Conservation (phyloP, 139 green algal genomes). For the Pseudopediastrum boryanum region DNA sequence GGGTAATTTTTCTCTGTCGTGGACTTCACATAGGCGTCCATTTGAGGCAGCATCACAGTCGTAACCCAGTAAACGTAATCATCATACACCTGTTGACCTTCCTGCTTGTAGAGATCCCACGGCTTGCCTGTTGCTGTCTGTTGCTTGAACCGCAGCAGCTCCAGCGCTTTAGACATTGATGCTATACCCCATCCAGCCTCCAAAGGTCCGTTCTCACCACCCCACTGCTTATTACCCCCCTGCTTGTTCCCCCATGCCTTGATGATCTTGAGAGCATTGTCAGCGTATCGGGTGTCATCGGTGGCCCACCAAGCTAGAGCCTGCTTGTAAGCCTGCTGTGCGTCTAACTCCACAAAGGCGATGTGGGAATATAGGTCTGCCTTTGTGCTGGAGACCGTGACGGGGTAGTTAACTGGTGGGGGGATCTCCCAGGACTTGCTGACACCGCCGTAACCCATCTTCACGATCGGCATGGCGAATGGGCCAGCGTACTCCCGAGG, state of each 20-base stretch:
- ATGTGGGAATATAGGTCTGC: not conserved
- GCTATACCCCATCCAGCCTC: constrained; percentile 20
- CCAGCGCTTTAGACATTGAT: constrained; percentile 1
- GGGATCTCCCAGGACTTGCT: no score
- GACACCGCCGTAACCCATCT: not conserved
- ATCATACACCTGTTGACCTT: no score
- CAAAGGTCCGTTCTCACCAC: constrained; percentile 20
- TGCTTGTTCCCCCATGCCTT: constrained; percentile 22
- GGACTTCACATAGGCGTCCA: no score
- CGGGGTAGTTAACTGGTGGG: no score
- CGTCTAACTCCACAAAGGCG: constrained; percentile 12
- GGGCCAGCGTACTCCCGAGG: constrained; percentile 1
- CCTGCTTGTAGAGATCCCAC: no score
- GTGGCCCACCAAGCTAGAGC: constrained; percentile 18
- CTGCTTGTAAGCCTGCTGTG: constrained; percentile 27
- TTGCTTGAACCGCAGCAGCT: no score
- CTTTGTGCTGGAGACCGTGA: no score
- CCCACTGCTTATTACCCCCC: not conserved
- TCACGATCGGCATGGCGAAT: constrained; percentile 3
- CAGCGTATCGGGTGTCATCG: not conserved
- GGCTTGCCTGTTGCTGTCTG: no score
- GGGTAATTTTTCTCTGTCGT: no score
- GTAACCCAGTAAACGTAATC: no score
- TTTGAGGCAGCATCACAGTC: no score
- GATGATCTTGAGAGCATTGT: constrained; percentile 9